Conservation (phyloP, 2,329 filamentous ascomycete species). For the Sordariomycetes sp. region DNA sequence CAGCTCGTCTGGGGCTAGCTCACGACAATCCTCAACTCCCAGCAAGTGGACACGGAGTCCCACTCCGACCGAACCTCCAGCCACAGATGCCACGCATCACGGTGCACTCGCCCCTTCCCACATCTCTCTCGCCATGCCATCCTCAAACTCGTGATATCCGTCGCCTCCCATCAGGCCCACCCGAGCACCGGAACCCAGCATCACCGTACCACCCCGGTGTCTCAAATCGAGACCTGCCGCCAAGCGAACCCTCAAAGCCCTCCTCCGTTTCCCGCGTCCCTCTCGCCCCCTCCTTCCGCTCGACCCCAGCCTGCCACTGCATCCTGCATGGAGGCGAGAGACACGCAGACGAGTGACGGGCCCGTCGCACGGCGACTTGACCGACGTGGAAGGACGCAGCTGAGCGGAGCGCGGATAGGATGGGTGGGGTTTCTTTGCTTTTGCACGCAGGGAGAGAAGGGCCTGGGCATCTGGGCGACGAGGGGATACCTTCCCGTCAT, state of each 20-base stretch:
- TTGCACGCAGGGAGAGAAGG: too few species aligned
- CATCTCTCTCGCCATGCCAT: not conserved
- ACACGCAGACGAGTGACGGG: not conserved
- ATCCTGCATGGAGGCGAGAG: not conserved
- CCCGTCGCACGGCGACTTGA: not conserved
- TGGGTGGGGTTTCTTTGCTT: too few species aligned
- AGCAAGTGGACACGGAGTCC: too few species aligned
- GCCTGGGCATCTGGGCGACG: too few species aligned
- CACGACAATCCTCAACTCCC: too few species aligned
- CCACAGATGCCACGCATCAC: not conserved
- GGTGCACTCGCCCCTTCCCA: not conserved
- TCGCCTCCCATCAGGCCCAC: not conserved
- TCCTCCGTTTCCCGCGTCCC: not conserved
- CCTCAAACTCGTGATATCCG: not conserved
- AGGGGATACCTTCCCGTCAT: too few species aligned
- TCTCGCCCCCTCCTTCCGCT: not conserved
- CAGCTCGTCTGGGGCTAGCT: too few species aligned
- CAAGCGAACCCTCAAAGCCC: not conserved
- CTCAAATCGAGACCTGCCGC: not conserved
- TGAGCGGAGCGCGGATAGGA: not conserved
- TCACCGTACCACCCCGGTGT: not conserved
- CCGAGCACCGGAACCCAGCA: not conserved
- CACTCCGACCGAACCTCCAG: not conserved
- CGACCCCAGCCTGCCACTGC: not conserved
- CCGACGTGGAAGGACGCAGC: not conserved